Base-by-base conservation (phyloP, 2,329 filamentous ascomycete species). In the Thielaviopsis ethacetica region DNA sequence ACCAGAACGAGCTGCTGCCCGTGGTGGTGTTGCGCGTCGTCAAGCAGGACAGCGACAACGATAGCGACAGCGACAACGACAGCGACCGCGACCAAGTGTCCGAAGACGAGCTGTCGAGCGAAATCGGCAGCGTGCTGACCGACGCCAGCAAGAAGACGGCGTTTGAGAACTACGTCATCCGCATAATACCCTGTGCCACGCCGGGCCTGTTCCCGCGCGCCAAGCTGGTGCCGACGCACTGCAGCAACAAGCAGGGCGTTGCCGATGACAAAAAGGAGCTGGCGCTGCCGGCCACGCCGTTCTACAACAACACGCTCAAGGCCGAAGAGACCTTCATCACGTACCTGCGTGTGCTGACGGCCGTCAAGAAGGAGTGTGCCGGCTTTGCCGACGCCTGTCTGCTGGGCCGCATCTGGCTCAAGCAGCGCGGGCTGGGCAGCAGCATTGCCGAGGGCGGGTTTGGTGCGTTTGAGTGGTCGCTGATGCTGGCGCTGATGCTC, bases 401-500 rank as follows among this genome's bases (percentile, higher is more conserved):
- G 7, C 77, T 98, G 22, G 93, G 91, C 26, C 83, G 86, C 60
- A 81, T 88, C 59, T 98, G 93, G 93, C 77, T 98, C 49, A 84
- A 84, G 64, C 91, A 97, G 71, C 82, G 91, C 59, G 90, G 90
- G 0, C 87, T 96, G 64, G 79, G 78, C 17, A 80, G 86, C 52
- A 74, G 78, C 22, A 71, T 90, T n/a, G 76, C 81, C 1, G 74
- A 77, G 51, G 91, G 93, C 52, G 93, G 93, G 0, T 96, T 98
- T 68, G 93, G 93, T 2, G 83, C 88, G 64, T 95, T 95, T 63
- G 93, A 98, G 68, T 97, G 89, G 88, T 79, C 86, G 0, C 73
- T 82, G n/a, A 73, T 93, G 54, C 80, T 91, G 67, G 88, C 91
- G 34, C 75, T 95, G 15, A 74, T 97, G 1, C 75, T 97, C 50